Evolutionary conservation across 306 rosid genomes (phyloP).

Genomic region (Psophocarpus tetragonolobus): DNA sequence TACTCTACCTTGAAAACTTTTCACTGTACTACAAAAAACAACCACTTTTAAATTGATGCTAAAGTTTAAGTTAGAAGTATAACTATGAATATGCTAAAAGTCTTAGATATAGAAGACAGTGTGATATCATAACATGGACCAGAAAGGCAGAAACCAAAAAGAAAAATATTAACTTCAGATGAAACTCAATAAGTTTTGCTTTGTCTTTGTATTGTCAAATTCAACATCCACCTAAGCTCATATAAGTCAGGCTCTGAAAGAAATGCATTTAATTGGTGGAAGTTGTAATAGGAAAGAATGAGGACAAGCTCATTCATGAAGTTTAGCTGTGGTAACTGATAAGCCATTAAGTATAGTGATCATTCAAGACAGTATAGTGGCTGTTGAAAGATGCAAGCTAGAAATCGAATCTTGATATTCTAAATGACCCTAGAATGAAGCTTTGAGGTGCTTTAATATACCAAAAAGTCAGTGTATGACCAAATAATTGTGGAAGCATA

Average conservation of each 20-base stretch:
- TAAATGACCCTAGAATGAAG: constrained; percentile 22
- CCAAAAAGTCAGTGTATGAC: background rate
- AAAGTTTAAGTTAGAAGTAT: constrained; percentile 6
- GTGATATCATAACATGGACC: background rate
- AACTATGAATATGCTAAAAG: background rate
- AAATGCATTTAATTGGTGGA: constrained; percentile 13
- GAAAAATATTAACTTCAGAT: constrained; percentile 9
- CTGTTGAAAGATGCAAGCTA: constrained; percentile 2
- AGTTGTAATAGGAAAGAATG: constrained; percentile 13
- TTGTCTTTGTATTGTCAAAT: constrained; percentile 1
- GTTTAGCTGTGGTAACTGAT: constrained; percentile 26
- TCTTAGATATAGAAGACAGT: background rate
- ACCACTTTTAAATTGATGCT: constrained; percentile 21
- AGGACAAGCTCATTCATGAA: constrained; percentile 12
- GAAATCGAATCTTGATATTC: background rate
- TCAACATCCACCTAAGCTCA: constrained; percentile 14
- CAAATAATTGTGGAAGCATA: constrained; percentile 42
- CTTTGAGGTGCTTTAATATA: constrained; percentile 1
- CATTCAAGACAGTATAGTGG: constrained; percentile 24
- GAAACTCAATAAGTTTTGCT: constrained; percentile 15
- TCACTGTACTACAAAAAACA: constrained; percentile 11
- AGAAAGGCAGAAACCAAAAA: constrained; percentile 8
- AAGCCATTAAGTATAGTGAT: constrained; percentile 25
- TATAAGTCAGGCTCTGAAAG: constrained; percentile 14
- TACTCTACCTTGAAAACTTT: constrained; percentile 3